A percentile compares a stretch with the other conserved stretches of the same genome.
phyloP scores from a whole-genome alignment of 371 early-diverging fungal species.

The Haplosporangium sp. region DNA sequence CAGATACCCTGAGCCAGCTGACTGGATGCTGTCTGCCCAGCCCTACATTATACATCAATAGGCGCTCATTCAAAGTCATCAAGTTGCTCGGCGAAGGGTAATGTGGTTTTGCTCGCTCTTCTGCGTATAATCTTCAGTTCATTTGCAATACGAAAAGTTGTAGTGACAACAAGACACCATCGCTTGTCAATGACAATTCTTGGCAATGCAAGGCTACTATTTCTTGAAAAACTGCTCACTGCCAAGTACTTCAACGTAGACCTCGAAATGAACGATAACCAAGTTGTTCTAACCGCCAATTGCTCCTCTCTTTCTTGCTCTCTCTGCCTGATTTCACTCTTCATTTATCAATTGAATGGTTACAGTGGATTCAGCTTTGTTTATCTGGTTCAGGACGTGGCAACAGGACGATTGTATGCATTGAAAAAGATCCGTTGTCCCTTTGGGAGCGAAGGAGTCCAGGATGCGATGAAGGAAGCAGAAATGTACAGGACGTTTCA shows the following conservation, averaged over 20 bases:
- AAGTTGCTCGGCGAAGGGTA: constrained; percentile 82
- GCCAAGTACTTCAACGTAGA: too few relatives aligned
- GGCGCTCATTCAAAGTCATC: constrained; percentile 67
- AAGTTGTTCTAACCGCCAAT: not conserved
- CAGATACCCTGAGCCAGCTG: constrained; percentile 62
- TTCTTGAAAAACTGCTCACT: too few relatives aligned
- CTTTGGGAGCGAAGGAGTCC: constrained; percentile 65
- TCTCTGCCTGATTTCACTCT: not conserved
- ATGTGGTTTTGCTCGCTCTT: not conserved
- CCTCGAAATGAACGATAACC: too few relatives aligned
- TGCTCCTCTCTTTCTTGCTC: not conserved
- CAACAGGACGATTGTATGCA: constrained; percentile 66
- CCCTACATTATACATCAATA: constrained; percentile 67
- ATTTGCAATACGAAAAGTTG: too few relatives aligned
- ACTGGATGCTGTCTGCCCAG: constrained; percentile 71
- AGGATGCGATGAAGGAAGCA: constrained; percentile 74
- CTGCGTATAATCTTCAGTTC: not conserved
- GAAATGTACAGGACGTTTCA: constrained; percentile 72
- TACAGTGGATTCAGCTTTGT: constrained; percentile 81
- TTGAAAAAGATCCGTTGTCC: constrained; percentile 78
- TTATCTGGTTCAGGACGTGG: constrained; percentile 73
- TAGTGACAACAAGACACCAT: too few relatives aligned
- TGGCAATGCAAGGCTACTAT: too few relatives aligned
- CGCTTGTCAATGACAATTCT: too few relatives aligned
- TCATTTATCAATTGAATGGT: too few relatives aligned